A percentile compares a stretch with the other conserved stretches of the same genome.
Evolutionary conservation across 2,329 filamentous ascomycete species (phyloP).

Genomic region (Aspergillus unguis): DNA sequence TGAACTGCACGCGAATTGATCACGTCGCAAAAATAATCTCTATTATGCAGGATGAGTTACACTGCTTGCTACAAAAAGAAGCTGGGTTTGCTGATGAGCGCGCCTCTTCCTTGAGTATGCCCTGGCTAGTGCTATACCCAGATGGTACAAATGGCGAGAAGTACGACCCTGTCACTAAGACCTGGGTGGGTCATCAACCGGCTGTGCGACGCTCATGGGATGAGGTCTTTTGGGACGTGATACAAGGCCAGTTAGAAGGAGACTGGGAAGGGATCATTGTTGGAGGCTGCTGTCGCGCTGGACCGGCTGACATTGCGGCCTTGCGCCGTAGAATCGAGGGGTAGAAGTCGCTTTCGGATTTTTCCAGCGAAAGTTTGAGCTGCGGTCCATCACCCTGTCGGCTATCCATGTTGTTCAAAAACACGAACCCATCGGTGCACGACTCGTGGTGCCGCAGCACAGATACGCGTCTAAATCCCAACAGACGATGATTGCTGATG

Average conservation of each 20-base stretch:
- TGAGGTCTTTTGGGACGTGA: slow-evolving; percentile 13
- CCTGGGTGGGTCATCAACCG: slow-evolving; percentile 47
- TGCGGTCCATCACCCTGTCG: too few species aligned
- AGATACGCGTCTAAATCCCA: too few species aligned
- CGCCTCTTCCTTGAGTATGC: slow-evolving; percentile 25
- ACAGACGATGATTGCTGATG: too few species aligned
- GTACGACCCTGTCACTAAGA: slow-evolving; percentile 62
- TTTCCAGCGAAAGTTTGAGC: background rate
- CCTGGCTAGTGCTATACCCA: slow-evolving; percentile 62
- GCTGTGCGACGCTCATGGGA: slow-evolving; percentile 12
- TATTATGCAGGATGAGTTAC: slow-evolving; percentile 36
- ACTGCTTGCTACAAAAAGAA: slow-evolving; percentile 33
- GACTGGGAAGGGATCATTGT: slow-evolving; percentile 16
- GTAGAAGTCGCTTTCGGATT: background rate
- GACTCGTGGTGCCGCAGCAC: too few species aligned
- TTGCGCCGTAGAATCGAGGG: slow-evolving; percentile 13
- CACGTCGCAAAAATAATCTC: slow-evolving; percentile 19
- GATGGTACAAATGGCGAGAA: slow-evolving; percentile 67
- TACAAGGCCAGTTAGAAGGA: slow-evolving; percentile 5
- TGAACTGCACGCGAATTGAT: slow-evolving; percentile 58
- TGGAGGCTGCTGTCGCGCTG: slow-evolving; percentile 16
- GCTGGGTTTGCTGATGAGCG: slow-evolving; percentile 22
- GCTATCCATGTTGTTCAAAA: too few species aligned
- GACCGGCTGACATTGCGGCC: slow-evolving; percentile 15
- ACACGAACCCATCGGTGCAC: too few species aligned